phyloP scores from a whole-genome alignment of 176 grass and related monocot genomes.

The Hyparrhenia diplandra region DNA sequence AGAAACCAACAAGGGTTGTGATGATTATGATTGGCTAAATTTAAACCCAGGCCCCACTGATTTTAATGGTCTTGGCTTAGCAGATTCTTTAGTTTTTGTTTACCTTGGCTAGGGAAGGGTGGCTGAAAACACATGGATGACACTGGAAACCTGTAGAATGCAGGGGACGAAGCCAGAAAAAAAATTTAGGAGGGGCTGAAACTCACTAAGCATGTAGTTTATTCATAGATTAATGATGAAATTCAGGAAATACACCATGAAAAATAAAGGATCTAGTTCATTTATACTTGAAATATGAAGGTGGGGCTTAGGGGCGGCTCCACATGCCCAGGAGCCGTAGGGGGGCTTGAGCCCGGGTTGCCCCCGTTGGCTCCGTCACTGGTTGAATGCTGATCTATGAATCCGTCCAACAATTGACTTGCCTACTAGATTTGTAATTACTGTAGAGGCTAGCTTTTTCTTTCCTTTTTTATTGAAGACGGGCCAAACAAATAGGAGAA shows the following conservation, averaged over 20 bases:
- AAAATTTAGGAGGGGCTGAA: no score
- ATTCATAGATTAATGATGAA: no score
- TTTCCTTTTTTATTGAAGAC: not conserved
- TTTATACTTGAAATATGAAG: no score
- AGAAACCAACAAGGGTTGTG: not conserved
- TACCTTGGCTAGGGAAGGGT: not conserved
- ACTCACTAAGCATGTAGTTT: no score
- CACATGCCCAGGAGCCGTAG: no score
- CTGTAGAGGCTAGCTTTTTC: not conserved
- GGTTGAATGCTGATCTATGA: not conserved
- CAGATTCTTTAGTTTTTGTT: not conserved
- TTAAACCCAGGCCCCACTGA: not conserved
- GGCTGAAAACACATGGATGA: not conserved
- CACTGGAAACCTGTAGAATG: not conserved
- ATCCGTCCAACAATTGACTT: not conserved
- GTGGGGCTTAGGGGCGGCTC: no score
- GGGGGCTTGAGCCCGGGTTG: no score
- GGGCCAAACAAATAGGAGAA: not conserved
- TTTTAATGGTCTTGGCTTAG: not conserved
- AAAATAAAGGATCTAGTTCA: no score
- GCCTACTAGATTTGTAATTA: constrained; percentile 9
- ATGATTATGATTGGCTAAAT: not conserved
- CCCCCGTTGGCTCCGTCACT: no score
- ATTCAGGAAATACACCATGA: no score
- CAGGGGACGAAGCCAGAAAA: no score